Percentiles rank a stretch among this genome's conserved stretches.
phyloP scores from a whole-genome alignment of 2,329 filamentous ascomycete species.

The Claviceps maximensis region DNA sequence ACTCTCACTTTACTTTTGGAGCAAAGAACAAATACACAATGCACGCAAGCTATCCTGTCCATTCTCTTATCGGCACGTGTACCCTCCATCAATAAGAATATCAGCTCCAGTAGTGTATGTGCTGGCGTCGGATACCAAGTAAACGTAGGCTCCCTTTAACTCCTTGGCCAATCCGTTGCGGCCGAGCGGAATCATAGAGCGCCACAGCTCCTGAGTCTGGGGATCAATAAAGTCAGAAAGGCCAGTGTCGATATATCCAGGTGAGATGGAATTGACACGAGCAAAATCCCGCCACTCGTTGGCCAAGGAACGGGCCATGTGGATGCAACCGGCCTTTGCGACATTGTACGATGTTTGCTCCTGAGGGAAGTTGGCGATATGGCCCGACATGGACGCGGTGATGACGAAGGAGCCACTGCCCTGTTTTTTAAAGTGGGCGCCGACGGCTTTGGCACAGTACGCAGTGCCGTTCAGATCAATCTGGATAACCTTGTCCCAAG shows the following conservation, averaged over 20 bases:
- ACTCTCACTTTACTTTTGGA: too few species aligned
- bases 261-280: conserved; percentile 51
- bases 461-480: conserved; percentile 57
- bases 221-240: conserved; percentile 52
- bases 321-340: conserved; percentile 43
- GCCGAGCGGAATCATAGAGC: conserved; percentile 61
- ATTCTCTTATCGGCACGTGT: conserved; percentile 31
- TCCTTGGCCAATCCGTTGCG: conserved; percentile 55
- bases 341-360: conserved; percentile 56
- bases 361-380: conserved; percentile 59
- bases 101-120: conserved; percentile 63
- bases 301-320: conserved; percentile 34
- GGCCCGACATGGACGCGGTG: conserved; percentile 56
- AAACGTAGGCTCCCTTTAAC: conserved; percentile 67
- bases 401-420: conserved; percentile 54
- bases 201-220: conserved; percentile 60
- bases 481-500: conserved; percentile 50
- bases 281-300: conserved; percentile 59
- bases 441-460: conserved; percentile 52
- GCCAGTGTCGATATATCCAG: conserved; percentile 56
- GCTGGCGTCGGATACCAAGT: conserved; percentile 61
- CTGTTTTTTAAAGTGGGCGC: conserved; percentile 49
- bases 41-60: too few species aligned
- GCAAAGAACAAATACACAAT: too few species aligned
- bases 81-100: conserved; percentile 60